These are phyloP conservation scores for Curvularia verruculosa DNA, from an alignment of 2,329 filamentous ascomycete genomes.

Conservation along the genomic window DNA sequence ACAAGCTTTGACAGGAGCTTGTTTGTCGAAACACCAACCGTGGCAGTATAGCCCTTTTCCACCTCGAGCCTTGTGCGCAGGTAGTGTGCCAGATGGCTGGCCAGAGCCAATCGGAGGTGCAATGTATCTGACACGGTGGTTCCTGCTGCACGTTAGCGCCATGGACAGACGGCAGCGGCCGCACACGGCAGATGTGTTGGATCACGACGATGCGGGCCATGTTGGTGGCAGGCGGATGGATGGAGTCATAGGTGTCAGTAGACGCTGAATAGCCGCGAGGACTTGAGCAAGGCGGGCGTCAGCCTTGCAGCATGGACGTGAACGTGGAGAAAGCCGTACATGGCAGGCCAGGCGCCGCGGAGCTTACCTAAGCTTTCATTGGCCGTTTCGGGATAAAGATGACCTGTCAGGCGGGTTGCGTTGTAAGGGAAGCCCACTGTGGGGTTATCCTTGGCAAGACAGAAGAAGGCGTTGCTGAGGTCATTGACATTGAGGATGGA, in stretches of 20 bases:
- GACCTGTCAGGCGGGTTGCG: slow-evolving; percentile 69
- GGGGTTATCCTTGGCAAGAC: slow-evolving; percentile 73
- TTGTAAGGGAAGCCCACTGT: slow-evolving; percentile 82
- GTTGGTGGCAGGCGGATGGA: slow-evolving; percentile 5
- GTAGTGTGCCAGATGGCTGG: slow-evolving; percentile 79
- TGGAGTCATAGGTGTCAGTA: slow-evolving; percentile 2
- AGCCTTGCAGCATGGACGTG: slow-evolving; percentile 6
- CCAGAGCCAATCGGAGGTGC: slow-evolving; percentile 70
- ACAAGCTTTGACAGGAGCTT: slow-evolving; percentile 87
- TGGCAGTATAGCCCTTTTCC: slow-evolving; percentile 82
- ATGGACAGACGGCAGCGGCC: background rate
- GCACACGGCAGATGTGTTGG: background rate
- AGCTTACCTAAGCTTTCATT: slow-evolving; percentile 30
- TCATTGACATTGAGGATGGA: slow-evolving; percentile 70
- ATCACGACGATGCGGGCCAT: background rate
- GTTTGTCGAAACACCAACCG: slow-evolving; percentile 85
- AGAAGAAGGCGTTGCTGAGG: slow-evolving; percentile 76
- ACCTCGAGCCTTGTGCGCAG: slow-evolving; percentile 75
- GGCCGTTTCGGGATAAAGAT: slow-evolving; percentile 58
- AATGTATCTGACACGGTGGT: slow-evolving; percentile 45
- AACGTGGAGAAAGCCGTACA: no score
- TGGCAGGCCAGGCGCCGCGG: background rate
- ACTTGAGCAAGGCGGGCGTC: slow-evolving; percentile 6
- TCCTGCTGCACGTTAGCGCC: slow-evolving; percentile 27
- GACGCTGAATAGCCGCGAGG: slow-evolving; percentile 5